Percentiles rank a stretch among this genome's conserved stretches.
phyloP scores from a whole-genome alignment of 371 early-diverging fungal genomes.

The Capniomyces stellatus region DNA sequence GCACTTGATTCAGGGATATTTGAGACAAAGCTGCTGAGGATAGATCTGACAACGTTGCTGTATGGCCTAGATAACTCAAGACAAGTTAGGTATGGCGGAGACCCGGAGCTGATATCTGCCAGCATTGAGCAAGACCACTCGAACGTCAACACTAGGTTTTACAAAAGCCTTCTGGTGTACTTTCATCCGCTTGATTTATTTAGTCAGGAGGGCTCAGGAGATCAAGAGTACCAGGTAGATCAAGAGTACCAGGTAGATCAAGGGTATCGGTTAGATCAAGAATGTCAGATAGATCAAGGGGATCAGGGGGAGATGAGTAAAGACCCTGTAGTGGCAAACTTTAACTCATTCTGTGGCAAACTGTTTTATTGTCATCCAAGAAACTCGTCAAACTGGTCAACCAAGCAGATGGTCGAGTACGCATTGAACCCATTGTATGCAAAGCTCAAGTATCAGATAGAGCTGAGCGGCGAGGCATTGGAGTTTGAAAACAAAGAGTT shows the following conservation, averaged over 20 bases:
- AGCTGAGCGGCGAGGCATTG: neutral
- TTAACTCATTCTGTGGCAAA: too few relatives aligned
- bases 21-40: constrained; percentile 12
- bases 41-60: constrained; percentile 23
- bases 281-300: too few relatives aligned
- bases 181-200: neutral
- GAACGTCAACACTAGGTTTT: too few relatives aligned
- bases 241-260: neutral
- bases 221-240: neutral
- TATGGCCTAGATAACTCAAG: constrained; percentile 23
- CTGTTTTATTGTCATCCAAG: neutral
- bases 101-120: too few relatives aligned
- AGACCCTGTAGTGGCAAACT: too few relatives aligned
- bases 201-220: neutral
- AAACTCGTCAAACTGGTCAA: neutral
- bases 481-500: neutral
- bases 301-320: too few relatives aligned
- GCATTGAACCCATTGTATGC: neutral
- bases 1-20: constrained; percentile 14
- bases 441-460: neutral
- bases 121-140: neutral
- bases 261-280: neutral
- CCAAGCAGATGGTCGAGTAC: neutral
- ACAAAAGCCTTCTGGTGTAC: neutral
- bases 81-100: neutral